phyloP scores from a whole-genome alignment of 768 basidiomycete genomes.

The Pluteus cervinus region DNA sequence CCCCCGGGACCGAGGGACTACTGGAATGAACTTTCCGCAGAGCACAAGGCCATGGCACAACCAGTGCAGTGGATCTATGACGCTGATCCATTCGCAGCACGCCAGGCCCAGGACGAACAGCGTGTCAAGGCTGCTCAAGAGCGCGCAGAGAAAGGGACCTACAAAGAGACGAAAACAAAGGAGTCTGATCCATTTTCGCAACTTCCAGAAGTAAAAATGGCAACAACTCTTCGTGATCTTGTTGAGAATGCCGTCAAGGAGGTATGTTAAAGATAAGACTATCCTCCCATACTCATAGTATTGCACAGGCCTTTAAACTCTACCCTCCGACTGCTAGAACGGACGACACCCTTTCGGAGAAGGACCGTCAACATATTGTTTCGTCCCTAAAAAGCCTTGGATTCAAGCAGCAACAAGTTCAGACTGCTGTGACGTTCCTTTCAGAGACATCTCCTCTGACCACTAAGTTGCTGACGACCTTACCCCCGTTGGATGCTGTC shows the following conservation, averaged over 20 bases:
- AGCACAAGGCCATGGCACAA: conserved; percentile 61
- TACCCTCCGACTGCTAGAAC: too few species aligned
- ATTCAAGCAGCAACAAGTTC: conserved; percentile 53
- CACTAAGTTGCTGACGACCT: conserved; percentile 50
- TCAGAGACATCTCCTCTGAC: conserved; percentile 52
- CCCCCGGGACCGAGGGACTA: conserved; percentile 85
- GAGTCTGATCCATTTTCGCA: conserved; percentile 34
- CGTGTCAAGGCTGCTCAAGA: conserved; percentile 52
- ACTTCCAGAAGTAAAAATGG: conserved; percentile 81
- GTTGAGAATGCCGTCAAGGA: conserved; percentile 80
- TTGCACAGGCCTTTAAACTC: too few species aligned
- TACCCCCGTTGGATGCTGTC: conserved; percentile 67
- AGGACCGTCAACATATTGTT: too few species aligned
- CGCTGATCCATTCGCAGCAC: conserved; percentile 80
- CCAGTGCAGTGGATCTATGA: conserved; percentile 85
- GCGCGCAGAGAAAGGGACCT: conserved; percentile 25
- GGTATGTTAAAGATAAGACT: conserved; percentile 33
- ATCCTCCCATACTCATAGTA: conserved; percentile 3
- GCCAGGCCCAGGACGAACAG: conserved; percentile 57
- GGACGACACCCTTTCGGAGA: too few species aligned
- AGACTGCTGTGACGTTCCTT: conserved; percentile 49
- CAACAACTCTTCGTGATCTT: conserved; percentile 61
- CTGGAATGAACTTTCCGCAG: conserved; percentile 69
- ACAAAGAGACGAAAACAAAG: conserved; percentile 12
- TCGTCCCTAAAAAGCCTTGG: conserved; percentile 59